phyloP scores from a whole-genome alignment of 257 asterid species.

The Forsythia suspensa region DNA sequence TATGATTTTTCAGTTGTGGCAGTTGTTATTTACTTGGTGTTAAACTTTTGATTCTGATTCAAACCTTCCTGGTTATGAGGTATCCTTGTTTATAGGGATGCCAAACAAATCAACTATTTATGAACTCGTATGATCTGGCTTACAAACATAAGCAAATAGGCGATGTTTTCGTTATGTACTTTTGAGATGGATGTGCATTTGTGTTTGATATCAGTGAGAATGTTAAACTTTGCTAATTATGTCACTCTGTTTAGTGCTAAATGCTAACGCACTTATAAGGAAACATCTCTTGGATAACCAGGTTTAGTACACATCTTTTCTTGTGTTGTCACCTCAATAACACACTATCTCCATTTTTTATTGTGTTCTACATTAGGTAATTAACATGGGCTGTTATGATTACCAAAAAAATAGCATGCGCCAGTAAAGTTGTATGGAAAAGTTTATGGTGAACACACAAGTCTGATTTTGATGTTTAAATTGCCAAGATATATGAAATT shows the following conservation, averaged over 20 bases:
- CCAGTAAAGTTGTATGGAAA: not conserved
- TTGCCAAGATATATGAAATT: not conserved
- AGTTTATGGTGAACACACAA: not conserved
- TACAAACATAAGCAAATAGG: not conserved
- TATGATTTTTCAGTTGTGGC: conserved; percentile 2
- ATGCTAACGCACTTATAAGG: not conserved
- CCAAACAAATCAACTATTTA: not conserved
- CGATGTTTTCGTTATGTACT: not conserved
- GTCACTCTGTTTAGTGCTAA: not conserved
- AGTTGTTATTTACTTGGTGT: conserved; percentile 15
- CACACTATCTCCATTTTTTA: not conserved
- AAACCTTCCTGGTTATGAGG: not conserved
- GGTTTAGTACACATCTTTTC: not conserved
- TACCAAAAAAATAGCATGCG: not conserved
- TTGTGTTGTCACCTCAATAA: not conserved
- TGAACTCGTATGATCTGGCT: not conserved
- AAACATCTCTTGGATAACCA: not conserved
- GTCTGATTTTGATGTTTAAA: conserved; percentile 13
- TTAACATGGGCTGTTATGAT: not conserved
- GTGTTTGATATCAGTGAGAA: not conserved
- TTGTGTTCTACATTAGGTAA: not conserved
- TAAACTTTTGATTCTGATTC: not conserved
- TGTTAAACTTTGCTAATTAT: not conserved
- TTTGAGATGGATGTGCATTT: not conserved
- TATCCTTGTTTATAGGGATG: not conserved